Percentiles rank a stretch among this genome's conserved stretches.
These are phyloP conservation scores for Rhynchospora tenuis DNA, from an alignment of 176 grass and related monocot species.

Conservation along the genomic window DNA sequence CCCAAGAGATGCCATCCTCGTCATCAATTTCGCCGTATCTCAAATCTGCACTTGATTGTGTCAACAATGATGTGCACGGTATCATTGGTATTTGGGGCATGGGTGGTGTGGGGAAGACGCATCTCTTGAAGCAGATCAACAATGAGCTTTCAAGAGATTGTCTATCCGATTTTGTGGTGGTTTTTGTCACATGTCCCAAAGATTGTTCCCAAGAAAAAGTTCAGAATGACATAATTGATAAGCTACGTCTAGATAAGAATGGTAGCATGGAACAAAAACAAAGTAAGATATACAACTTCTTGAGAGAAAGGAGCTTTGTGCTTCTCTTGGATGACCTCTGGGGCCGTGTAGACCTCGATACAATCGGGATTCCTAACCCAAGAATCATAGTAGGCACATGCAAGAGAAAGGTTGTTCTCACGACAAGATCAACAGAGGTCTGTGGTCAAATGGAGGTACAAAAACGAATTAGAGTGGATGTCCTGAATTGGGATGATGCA, in stretches of 20 bases:
- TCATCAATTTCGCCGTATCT: neutral
- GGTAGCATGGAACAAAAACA: neutral
- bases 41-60: constrained; percentile 3
- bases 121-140: too few species aligned
- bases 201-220: constrained; percentile 4
- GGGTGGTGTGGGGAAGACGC: too few species aligned
- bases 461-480: neutral
- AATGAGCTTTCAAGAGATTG: too few species aligned
- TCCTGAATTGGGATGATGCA: neutral
- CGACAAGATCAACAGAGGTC: neutral
- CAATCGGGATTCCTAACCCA: neutral
- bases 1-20: neutral
- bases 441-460: neutral
- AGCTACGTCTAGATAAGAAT: neutral
- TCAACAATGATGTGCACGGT: neutral
- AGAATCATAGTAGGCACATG: neutral
- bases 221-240: neutral
- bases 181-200: constrained; percentile 11
- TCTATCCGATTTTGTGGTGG: constrained; percentile 10
- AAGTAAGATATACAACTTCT: neutral
- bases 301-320: neutral
- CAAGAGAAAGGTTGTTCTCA: neutral
- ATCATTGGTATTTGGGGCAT: neutral
- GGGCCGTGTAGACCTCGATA: neutral
- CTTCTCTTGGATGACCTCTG: neutral